Conservation (phyloP, 495 filamentous ascomycete genomes). For the Tetracladium setigerum region DNA sequence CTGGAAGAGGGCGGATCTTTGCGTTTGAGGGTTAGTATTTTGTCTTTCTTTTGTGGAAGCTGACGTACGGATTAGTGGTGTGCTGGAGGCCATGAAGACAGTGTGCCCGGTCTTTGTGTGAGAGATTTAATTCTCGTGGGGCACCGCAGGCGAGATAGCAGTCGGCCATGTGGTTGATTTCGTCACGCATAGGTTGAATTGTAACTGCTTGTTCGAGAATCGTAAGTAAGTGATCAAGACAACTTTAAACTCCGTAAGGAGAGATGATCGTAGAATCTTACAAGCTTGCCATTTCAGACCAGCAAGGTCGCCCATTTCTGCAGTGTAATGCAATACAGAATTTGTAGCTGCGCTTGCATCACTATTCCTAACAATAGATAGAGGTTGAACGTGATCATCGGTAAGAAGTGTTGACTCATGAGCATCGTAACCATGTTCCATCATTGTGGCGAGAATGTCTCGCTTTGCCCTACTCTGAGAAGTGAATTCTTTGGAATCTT, state of each 20-base stretch:
- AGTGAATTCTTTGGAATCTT: constrained; percentile 1
- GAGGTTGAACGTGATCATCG: constrained; percentile 1
- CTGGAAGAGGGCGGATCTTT: constrained; percentile 50
- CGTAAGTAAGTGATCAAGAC: too few relatives aligned
- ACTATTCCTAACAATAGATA: background rate
- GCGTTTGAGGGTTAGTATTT: too few relatives aligned
- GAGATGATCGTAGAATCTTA: constrained; percentile 24
- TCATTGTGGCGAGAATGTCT: constrained; percentile 1
- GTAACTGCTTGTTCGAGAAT: constrained; percentile 64
- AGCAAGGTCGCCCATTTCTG: constrained; percentile 18
- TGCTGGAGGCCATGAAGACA: constrained; percentile 57
- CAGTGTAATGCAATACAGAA: constrained; percentile 24
- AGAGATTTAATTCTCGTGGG: constrained; percentile 66
- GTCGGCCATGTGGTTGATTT: constrained; percentile 59
- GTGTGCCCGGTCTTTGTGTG: constrained; percentile 51
- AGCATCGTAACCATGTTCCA: constrained; percentile 1
- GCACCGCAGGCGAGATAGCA: constrained; percentile 57
- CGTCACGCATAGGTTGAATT: constrained; percentile 66
- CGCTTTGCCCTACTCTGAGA: constrained; percentile 1
- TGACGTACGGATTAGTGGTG: constrained; percentile 72
- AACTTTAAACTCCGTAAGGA: background rate
- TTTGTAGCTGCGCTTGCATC: background rate
- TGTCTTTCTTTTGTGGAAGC: too few relatives aligned
- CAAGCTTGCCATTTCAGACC: constrained; percentile 36
- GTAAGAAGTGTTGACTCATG: background rate